phyloP scores from a whole-genome alignment of 345 rosid genomes.

The Raphanus sativus region DNA sequence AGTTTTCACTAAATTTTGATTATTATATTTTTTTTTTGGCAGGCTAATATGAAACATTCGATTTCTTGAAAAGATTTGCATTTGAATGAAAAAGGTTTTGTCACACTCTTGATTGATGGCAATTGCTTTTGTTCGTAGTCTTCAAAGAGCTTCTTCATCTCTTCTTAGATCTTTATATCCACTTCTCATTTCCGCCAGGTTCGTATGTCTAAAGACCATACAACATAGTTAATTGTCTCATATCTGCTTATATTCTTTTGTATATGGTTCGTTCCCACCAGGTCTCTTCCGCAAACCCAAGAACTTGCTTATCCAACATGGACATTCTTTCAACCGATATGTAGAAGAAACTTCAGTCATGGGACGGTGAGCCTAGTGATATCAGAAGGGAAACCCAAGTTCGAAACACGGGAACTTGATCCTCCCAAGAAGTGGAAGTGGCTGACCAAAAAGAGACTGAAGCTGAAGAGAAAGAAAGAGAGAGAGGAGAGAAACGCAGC shows the following conservation, averaged over 20 bases:
- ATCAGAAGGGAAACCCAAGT: conserved; percentile 89
- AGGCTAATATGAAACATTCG: neutral
- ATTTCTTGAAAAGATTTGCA: neutral
- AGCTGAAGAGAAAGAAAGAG: conserved; percentile 71
- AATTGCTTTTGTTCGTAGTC: conserved; percentile 29
- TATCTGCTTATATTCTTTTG: neutral
- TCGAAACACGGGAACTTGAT: conserved; percentile 63
- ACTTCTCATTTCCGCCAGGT: conserved; percentile 39
- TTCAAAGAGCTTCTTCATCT: conserved; percentile 41
- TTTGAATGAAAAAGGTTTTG: neutral
- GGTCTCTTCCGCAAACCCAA: conserved; percentile 25
- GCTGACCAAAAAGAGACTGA: conserved; percentile 71
- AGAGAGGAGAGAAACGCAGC: conserved; percentile 81
- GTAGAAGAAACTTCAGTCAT: conserved; percentile 58
- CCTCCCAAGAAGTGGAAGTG: conserved; percentile 92
- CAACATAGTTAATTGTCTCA: neutral
- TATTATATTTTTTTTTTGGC: neutral
- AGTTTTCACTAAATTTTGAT: neutral
- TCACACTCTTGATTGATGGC: conserved; percentile 37
- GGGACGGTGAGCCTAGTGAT: conserved; percentile 76
- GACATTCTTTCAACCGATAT: conserved; percentile 20
- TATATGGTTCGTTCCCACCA: neutral
- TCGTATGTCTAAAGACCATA: neutral
- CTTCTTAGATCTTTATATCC: conserved; percentile 31
- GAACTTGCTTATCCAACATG: conserved; percentile 19